A percentile compares a stretch with the other conserved stretches of the same genome.
These are phyloP conservation scores for Sugiyamaella floridensis DNA, from an alignment of 805 yeast genomes.

Conservation along the genomic window DNA sequence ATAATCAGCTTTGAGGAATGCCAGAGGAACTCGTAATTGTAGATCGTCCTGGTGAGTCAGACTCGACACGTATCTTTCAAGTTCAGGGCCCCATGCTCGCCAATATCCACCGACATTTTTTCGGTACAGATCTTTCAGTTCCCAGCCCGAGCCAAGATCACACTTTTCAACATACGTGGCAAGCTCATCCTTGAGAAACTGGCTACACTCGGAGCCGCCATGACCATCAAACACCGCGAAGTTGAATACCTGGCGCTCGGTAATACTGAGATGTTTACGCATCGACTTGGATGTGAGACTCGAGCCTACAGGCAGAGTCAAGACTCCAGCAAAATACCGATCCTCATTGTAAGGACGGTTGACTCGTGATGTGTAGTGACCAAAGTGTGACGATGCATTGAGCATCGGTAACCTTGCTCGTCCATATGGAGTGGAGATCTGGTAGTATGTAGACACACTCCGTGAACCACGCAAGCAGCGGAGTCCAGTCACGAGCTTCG, in stretches of 20 bases:
- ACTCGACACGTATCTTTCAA: conserved; percentile 30
- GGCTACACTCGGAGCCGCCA: conserved; percentile 76
- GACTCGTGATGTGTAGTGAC: conserved; percentile 72
- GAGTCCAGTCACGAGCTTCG: neutral
- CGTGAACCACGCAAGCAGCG: neutral
- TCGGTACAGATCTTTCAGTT: conserved; percentile 48
- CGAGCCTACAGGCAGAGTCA: conserved; percentile 38
- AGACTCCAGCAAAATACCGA: conserved; percentile 57
- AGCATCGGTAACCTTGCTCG: conserved; percentile 46
- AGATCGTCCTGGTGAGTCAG: conserved; percentile 46
- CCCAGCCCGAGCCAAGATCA: conserved; percentile 34
- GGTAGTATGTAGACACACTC: conserved; percentile 10
- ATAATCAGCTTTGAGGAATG: conserved; percentile 61
- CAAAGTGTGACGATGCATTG: conserved; percentile 67
- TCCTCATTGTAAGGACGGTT: conserved; percentile 80
- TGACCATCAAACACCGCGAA: conserved; percentile 89
- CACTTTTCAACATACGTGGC: conserved; percentile 45
- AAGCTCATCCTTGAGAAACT: conserved; percentile 49
- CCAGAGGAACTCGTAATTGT: conserved; percentile 51
- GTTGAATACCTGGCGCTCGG: conserved; percentile 46
- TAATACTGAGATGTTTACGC: conserved; percentile 7
- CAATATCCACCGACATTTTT: conserved; percentile 73
- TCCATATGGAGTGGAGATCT: conserved; percentile 8
- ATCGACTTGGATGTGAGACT: conserved; percentile 22
- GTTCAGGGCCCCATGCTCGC: conserved; percentile 61